These are phyloP conservation scores for Capsicum baccatum DNA, from an alignment of 257 asterid genomes.

Conservation along the genomic window DNA sequence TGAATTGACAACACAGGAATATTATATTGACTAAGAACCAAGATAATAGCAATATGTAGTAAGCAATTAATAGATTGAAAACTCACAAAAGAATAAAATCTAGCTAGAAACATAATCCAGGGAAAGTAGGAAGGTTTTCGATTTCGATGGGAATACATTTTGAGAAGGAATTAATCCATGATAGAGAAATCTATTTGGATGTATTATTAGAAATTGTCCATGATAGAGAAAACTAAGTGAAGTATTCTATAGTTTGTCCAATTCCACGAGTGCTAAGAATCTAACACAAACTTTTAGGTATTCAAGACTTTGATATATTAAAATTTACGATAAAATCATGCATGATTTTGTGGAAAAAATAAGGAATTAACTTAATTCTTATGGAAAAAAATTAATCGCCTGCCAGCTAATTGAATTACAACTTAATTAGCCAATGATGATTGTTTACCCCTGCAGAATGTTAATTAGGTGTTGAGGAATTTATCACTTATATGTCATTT, in stretches of 20 bases:
- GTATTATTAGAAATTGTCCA: not conserved
- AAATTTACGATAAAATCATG: not conserved
- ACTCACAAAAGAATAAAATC: no score
- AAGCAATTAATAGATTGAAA: no score
- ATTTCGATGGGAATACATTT: not conserved
- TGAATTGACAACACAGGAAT: no score
- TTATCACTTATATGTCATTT: not conserved
- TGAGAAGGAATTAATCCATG: not conserved
- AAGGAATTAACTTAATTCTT: not conserved
- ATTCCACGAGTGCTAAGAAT: not conserved
- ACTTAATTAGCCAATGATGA: not conserved
- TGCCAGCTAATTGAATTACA: not conserved
- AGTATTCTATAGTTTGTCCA: not conserved
- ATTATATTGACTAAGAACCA: no score
- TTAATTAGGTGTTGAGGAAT: not conserved
- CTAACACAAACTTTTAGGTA: not conserved
- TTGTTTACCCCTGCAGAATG: not conserved
- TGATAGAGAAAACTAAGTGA: not conserved
- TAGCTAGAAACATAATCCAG: no score
- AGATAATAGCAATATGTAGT: no score
- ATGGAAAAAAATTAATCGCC: no score
- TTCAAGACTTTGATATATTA: not conserved
- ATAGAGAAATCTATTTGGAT: not conserved
- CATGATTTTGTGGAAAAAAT: not conserved
- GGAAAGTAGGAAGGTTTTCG: no score